Conservation (phyloP, 371 early-diverging fungal genomes). For the Lichtheimia corymbifera region DNA sequence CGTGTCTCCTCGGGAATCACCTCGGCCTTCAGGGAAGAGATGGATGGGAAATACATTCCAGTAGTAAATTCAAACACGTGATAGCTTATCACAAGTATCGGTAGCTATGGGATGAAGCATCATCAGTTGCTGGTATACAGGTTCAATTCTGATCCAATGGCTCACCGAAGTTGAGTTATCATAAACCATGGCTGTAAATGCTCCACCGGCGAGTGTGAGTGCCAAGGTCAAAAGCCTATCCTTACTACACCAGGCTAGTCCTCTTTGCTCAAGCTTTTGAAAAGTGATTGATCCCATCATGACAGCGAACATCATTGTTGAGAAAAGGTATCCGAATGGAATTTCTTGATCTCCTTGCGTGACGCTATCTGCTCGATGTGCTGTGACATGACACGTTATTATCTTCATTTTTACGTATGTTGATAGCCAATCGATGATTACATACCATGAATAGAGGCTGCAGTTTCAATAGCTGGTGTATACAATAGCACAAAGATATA, state of each 20-base stretch:
- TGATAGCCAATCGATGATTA: background rate
- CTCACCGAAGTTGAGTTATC: constrained; percentile 32
- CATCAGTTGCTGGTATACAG: background rate
- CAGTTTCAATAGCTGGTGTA: constrained; percentile 67
- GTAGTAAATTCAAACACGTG: constrained; percentile 70
- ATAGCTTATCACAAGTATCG: constrained; percentile 26
- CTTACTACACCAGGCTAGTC: constrained; percentile 16
- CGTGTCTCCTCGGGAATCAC: constrained; percentile 74
- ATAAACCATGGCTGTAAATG: constrained; percentile 41
- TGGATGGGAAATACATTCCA: constrained; percentile 78
- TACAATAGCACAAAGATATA: constrained; percentile 82
- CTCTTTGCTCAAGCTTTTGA: constrained; percentile 39
- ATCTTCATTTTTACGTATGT: background rate
- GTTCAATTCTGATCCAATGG: background rate
- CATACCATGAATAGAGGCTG: constrained; percentile 15
- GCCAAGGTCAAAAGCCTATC: constrained; percentile 30
- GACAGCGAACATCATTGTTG: constrained; percentile 74
- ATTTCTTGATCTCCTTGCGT: constrained; percentile 12
- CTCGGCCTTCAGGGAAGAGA: constrained; percentile 67
- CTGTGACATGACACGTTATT: background rate
- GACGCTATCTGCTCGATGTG: background rate
- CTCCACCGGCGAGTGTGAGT: constrained; percentile 32
- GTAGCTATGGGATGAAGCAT: constrained; percentile 8
- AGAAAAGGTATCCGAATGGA: constrained; percentile 66
- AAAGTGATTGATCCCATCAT: constrained; percentile 74